phyloP scores from a whole-genome alignment of 1,139 yeast species.

The Saccharomyces hybrid region DNA sequence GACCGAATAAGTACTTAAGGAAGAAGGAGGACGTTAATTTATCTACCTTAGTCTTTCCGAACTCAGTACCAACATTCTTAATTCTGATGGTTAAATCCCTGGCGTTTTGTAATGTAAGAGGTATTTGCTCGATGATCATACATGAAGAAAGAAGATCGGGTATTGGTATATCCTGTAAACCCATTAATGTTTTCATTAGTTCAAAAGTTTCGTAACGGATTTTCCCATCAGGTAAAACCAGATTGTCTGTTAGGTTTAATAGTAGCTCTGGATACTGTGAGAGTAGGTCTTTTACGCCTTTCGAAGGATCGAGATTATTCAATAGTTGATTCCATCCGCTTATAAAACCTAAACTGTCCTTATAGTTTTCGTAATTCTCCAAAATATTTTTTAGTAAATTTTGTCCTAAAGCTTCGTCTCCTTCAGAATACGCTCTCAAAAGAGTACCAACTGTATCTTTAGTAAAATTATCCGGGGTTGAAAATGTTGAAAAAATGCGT shows the following conservation, averaged over 20 bases:
- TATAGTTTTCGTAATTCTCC: constrained; percentile 9
- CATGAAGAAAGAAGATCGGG: constrained; percentile 38
- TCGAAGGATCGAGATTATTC: constrained; percentile 2
- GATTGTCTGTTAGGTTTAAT: constrained; percentile 30
- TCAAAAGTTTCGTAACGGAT: constrained; percentile 42
- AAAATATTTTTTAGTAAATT: constrained; percentile 7
- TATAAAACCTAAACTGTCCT: constrained; percentile 19
- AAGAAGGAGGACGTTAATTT: constrained; percentile 36
- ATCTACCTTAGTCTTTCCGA: constrained; percentile 35
- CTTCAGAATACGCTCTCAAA: constrained; percentile 8
- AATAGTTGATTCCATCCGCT: constrained; percentile 19
- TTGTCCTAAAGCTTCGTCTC: constrained; percentile 2
- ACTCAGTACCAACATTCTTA: constrained; percentile 51
- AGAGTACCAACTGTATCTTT: constrained; percentile 24
- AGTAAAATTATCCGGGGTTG: constrained; percentile 15
- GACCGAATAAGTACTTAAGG: constrained; percentile 59
- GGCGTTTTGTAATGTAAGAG: constrained; percentile 60
- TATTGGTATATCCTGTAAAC: constrained; percentile 27
- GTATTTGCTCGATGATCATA: constrained; percentile 59
- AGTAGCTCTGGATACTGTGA: constrained; percentile 5
- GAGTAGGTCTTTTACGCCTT: constrained; percentile 2
- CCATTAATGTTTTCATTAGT: constrained; percentile 33
- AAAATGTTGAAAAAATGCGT: constrained; percentile 5
- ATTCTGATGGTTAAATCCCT: constrained; percentile 70
- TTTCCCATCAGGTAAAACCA: constrained; percentile 40